Evolutionary conservation across 176 grass and related monocot genomes (phyloP).

Genomic region (Oryza coarctata): DNA sequence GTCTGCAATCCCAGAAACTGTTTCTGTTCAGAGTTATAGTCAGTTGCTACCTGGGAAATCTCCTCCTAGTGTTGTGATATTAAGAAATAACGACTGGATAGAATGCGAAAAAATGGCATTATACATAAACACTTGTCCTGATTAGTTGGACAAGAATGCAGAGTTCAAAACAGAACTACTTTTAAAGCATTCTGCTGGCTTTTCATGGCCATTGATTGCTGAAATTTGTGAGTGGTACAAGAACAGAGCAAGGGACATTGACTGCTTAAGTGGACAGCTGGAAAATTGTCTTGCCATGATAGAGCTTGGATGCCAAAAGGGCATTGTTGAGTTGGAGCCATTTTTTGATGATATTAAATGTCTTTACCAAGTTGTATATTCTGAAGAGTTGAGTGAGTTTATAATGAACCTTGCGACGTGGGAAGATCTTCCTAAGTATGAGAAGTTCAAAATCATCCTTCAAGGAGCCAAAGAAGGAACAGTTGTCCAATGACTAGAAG

Average conservation of each 20-base stretch:
- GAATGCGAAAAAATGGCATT: conserved; percentile 82
- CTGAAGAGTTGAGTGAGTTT: conserved; percentile 62
- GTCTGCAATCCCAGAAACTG: conserved; percentile 88
- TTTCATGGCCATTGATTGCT: conserved; percentile 76
- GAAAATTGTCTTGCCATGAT: conserved; percentile 81
- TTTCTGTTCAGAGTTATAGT: conserved; percentile 79
- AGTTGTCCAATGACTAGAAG: conserved; percentile 61
- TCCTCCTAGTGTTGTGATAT: conserved; percentile 53
- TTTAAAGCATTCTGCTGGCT: conserved; percentile 57
- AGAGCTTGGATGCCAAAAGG: conserved; percentile 78
- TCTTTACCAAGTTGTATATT: conserved; percentile 74
- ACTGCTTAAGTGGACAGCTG: conserved; percentile 92
- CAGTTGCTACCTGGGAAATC: conserved; percentile 81
- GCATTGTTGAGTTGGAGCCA: conserved; percentile 57
- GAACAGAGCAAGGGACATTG: conserved; percentile 85
- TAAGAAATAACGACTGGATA: conserved; percentile 91
- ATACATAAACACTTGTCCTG: conserved; percentile 54
- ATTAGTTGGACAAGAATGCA: conserved; percentile 42
- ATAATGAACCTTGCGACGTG: conserved; percentile 68
- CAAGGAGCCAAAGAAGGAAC: conserved; percentile 77
- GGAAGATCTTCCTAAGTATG: conserved; percentile 75
- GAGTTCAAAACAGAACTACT: conserved; percentile 76
- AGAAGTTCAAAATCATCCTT: conserved; percentile 93
- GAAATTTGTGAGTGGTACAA: conserved; percentile 83
- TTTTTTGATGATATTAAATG: conserved; percentile 85